A percentile compares a stretch with the other conserved stretches of the same genome.
Evolutionary conservation across 2,329 filamentous ascomycete species (phyloP).

Genomic region (Byssochlamys sp.): DNA sequence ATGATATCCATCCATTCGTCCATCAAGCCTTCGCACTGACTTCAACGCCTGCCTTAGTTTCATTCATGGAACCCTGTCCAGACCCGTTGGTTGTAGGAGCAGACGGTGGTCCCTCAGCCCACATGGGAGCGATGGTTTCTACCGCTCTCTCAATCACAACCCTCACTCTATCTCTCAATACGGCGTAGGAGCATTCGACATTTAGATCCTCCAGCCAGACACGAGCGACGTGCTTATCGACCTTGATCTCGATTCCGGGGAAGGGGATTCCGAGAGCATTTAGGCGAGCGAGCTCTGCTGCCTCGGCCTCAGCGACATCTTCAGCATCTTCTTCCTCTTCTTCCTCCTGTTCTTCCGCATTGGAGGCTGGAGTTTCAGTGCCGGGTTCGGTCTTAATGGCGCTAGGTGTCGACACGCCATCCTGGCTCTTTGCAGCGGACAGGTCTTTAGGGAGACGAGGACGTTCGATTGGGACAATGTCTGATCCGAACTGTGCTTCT

Average conservation of each 20-base stretch:
- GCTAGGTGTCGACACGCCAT: constrained; percentile 5
- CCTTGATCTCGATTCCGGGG: constrained; percentile 73
- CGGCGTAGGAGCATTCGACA: constrained; percentile 71
- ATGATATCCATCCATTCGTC: not conserved
- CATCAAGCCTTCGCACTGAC: constrained; percentile 18
- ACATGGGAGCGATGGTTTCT: constrained; percentile 71
- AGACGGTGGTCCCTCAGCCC: constrained; percentile 21
- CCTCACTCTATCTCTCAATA: constrained; percentile 72
- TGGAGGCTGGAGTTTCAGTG: constrained; percentile 4
- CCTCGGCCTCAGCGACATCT: constrained; percentile 46
- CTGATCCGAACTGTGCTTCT: constrained; percentile 89
- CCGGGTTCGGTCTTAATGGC: constrained; percentile 10
- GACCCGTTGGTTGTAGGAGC: constrained; percentile 15
- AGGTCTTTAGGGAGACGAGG: constrained; percentile 39
- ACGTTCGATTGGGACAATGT: constrained; percentile 64
- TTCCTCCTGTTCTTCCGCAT: constrained; percentile 17
- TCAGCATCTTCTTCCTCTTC: constrained; percentile 34
- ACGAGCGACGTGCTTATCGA: constrained; percentile 77
- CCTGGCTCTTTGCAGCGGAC: constrained; percentile 8
- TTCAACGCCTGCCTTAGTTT: constrained; percentile 11
- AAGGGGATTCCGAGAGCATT: constrained; percentile 81
- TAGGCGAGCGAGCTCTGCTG: constrained; percentile 63
- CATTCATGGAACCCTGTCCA: constrained; percentile 9
- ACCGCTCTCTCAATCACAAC: constrained; percentile 83
- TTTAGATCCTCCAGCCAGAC: constrained; percentile 89